Conservation (phyloP, 2,329 filamentous ascomycete genomes). For the Xylariales sp. region DNA sequence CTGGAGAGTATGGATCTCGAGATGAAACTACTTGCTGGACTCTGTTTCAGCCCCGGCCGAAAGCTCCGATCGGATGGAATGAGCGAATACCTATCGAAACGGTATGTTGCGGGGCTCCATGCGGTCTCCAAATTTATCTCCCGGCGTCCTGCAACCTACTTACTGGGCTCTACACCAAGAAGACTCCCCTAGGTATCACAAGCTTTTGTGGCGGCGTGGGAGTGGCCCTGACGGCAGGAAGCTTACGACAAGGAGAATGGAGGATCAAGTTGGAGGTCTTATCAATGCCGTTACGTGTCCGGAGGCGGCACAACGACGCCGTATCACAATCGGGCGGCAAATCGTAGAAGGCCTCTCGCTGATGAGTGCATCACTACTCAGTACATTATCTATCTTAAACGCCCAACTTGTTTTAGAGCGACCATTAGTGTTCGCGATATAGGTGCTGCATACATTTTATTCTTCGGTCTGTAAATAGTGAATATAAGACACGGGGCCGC, state of each 20-base stretch:
- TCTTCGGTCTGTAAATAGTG: not conserved
- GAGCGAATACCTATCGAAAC: constrained; percentile 13
- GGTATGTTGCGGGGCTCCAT: constrained; percentile 32
- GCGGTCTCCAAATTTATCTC: constrained; percentile 39
- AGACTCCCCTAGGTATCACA: not conserved
- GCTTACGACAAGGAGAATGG: constrained; percentile 6
- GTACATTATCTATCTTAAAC: constrained; percentile 21
- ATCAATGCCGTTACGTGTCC: not conserved
- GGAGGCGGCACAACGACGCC: constrained; percentile 10
- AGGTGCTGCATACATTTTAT: constrained; percentile 4
- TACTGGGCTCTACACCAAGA: not conserved
- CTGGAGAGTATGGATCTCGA: constrained; percentile 16
- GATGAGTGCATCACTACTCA: constrained; percentile 1
- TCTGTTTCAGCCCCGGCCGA: constrained; percentile 33
- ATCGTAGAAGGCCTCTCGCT: not conserved
- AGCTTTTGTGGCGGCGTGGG: constrained; percentile 6
- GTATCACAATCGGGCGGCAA: not conserved
- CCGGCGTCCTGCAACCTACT: constrained; percentile 22
- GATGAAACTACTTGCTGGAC: constrained; percentile 30
- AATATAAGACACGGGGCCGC: not conserved
- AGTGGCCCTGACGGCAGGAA: constrained; percentile 5
- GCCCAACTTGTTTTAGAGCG: not conserved
- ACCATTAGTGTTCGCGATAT: not conserved
- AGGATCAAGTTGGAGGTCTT: constrained; percentile 6
- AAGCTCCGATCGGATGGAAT: constrained; percentile 30